A percentile compares a stretch with the other conserved stretches of the same genome.
These are phyloP conservation scores for Chara braunii DNA, from an alignment of 139 green algal genomes.

Conservation along the genomic window DNA sequence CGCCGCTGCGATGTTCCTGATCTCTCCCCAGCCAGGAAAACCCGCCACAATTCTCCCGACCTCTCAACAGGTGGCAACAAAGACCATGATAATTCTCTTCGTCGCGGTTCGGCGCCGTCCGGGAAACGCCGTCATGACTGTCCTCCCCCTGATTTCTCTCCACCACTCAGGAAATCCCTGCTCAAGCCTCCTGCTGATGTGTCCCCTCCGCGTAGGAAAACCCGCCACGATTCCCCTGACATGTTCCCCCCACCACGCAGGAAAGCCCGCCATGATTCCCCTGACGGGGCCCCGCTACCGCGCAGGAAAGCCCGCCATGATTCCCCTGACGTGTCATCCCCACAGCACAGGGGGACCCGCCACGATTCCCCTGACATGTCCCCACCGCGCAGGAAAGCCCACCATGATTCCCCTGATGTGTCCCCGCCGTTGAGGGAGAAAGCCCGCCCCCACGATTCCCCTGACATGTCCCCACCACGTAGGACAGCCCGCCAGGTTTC, in stretches of 20 bases:
- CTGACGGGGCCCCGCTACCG: neutral
- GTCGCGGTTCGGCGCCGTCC: too few relatives aligned
- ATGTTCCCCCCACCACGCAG: neutral
- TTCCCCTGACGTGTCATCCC: too few relatives aligned
- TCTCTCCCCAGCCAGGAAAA: neutral
- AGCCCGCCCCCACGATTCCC: neutral
- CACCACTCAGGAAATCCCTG: neutral
- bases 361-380: constrained; percentile 7
- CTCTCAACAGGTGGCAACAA: too few relatives aligned
- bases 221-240: neutral
- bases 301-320: neutral
- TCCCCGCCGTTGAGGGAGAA: neutral
- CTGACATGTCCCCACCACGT: too few relatives aligned
- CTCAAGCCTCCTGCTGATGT: neutral
- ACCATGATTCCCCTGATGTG: neutral
- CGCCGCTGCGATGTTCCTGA: too few relatives aligned
- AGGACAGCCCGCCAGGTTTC: neutral
- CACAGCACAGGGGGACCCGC: neutral
- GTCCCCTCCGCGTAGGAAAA: neutral
- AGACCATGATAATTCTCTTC: too few relatives aligned
- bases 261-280: neutral
- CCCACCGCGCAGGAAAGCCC: neutral
- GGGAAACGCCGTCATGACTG: neutral
- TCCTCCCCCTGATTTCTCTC: neutral
- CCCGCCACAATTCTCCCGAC: neutral